Base-by-base conservation (phyloP, 2,329 filamentous ascomycete genomes). In the Fusarium compactum region DNA sequence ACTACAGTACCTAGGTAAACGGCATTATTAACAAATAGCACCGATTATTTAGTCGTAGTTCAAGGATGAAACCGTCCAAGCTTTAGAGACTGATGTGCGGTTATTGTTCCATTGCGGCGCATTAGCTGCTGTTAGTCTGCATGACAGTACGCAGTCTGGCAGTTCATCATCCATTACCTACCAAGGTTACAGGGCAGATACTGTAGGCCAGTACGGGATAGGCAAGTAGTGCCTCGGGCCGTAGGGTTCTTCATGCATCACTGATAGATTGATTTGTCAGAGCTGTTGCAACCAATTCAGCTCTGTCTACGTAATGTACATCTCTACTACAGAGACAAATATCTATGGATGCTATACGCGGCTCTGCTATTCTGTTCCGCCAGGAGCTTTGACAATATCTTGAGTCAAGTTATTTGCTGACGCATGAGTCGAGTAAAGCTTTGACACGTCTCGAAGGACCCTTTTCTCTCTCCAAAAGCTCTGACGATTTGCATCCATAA, bases 261-360 rank as follows among this genome's bases (percentile, higher is more conserved):
- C 38, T 73, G 66, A 72, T 56, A 54, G 6, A 57, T 56, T 68
- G 67, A 74, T 74, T 74, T 74, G 72, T 70, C 67, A 70, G 24
- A 25, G 41, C n/a, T 51, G 22, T 32, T 38, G 48, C 62, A 56
- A 29, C 41, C 22, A 59, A 54, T 51, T 62, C 58, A 54, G 34
- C 22, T n/a, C 12, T 25, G n/a, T 14, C 27, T 34, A 38, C 30
- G 22, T 34, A 51, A 25, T 38, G 34, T 38, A 51, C 47, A 44
- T 29, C 16, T 62, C 18, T 6, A 8, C 4, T 32, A 9, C 8
- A 30, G 45, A 50, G 29, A 34, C 20, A 32, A 16, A 18, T 30
- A n/a, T 44, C 41, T 11, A 44, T 24, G 22, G 24, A 34, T 24
- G 25, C 16, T 6, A 8, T 20, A 16, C 25, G 18, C 45, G 45